phyloP scores from a whole-genome alignment of 1,139 yeast genomes.

The Schizosaccharomyces versatilis region DNA sequence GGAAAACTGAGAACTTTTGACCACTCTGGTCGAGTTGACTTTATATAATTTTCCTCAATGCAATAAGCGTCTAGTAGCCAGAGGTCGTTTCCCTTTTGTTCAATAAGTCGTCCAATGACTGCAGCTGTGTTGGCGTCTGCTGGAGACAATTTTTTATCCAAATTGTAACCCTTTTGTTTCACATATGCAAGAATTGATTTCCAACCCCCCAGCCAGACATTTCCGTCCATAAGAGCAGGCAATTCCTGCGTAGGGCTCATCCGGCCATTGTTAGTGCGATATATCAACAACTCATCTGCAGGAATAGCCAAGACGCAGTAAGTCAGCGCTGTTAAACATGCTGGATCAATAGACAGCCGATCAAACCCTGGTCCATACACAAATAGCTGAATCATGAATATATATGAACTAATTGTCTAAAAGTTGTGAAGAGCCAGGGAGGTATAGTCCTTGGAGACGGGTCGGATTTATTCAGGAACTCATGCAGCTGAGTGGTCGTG shows the following conservation, averaged over 20 bases:
- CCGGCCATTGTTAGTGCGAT: conserved; percentile 1
- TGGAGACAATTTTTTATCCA: not conserved
- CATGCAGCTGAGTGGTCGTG: too few species aligned
- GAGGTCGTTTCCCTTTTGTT: not conserved
- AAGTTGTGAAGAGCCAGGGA: too few species aligned
- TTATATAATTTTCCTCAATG: not conserved
- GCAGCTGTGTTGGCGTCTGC: not conserved
- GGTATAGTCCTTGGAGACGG: too few species aligned
- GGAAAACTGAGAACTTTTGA: not conserved
- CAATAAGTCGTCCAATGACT: not conserved
- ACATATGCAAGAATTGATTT: conserved; percentile 1
- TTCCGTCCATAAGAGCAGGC: conserved; percentile 4
- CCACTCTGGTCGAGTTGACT: not conserved
- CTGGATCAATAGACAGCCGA: conserved; percentile 3
- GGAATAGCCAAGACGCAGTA: conserved; percentile 3
- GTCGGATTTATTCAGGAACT: too few species aligned
- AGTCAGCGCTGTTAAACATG: conserved; percentile 3
- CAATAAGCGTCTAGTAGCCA: not conserved
- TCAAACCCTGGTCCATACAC: conserved; percentile 4
- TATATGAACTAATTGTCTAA: too few species aligned
- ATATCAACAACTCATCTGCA: not conserved
- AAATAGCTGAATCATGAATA: conserved; percentile 1
- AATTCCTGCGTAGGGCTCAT: conserved; percentile 2
- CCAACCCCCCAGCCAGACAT: conserved; percentile 3
- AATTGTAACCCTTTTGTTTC: conserved; percentile 5